Percentiles rank a stretch among this genome's conserved stretches.
These are phyloP conservation scores for Suhomyces atakaporum DNA, from an alignment of 1,139 yeast species.

Conservation along the genomic window DNA sequence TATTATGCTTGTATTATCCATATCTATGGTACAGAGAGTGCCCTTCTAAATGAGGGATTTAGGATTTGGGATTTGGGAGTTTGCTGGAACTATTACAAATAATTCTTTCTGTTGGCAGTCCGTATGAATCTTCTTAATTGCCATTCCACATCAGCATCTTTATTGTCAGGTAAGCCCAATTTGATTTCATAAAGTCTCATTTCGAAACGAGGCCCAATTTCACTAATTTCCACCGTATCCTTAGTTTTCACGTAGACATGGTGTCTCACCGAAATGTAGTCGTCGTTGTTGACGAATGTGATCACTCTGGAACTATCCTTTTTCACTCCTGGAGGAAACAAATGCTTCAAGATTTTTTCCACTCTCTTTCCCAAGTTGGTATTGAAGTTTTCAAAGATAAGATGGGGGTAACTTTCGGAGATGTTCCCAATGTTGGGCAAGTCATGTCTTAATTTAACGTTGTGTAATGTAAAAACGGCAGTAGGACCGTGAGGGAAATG, in stretches of 20 bases:
- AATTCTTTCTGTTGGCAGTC: conserved; percentile 93
- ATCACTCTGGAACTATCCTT: conserved; percentile 85
- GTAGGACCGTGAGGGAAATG: conserved; percentile 99
- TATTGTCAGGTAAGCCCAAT: conserved; percentile 89
- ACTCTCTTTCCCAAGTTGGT: conserved; percentile 83
- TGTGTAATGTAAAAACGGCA: conserved; percentile 89
- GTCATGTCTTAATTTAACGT: conserved; percentile 93
- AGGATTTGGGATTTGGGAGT: no score
- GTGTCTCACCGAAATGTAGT: conserved; percentile 90
- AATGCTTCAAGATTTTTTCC: conserved; percentile 75
- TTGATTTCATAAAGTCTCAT: conserved; percentile 88
- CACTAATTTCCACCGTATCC: conserved; percentile 89
- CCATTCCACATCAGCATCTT: conserved; percentile 99
- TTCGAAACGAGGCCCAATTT: conserved; percentile 97
- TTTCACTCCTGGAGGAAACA: conserved; percentile 97
- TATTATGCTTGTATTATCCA: no score
- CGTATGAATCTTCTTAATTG: conserved; percentile 87
- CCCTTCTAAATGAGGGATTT: no score
- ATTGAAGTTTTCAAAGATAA: conserved; percentile 89
- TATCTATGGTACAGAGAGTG: no score
- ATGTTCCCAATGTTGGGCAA: conserved; percentile 83
- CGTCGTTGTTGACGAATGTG: conserved; percentile 87
- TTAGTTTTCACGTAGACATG: conserved; percentile 89
- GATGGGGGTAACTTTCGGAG: conserved; percentile 90
- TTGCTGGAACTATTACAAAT: no score